Conservation (phyloP, 345 rosid genomes). For the Eucalyptus regnans region DNA sequence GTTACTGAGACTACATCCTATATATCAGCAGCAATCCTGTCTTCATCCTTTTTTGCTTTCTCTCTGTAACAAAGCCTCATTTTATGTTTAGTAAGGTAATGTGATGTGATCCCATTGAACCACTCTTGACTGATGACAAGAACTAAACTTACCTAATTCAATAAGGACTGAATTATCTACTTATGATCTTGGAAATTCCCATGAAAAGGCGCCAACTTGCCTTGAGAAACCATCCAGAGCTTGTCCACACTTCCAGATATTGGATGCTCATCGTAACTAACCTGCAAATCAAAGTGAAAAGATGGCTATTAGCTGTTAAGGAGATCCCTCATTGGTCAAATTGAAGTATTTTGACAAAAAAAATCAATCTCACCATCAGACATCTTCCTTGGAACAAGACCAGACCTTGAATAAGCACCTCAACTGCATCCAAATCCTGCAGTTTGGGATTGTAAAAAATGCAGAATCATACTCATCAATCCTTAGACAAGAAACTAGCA, state of each 20-base stretch:
- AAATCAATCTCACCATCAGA: not conserved
- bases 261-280: not conserved
- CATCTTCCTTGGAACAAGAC: not conserved
- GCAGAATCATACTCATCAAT: not conserved
- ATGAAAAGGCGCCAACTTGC: not conserved
- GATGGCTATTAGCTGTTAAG: not conserved
- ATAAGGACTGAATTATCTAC: not conserved
- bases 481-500: not conserved
- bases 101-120: not conserved
- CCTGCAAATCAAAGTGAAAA: not conserved
- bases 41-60: not conserved
- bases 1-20: rapidly evolving
- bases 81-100: not conserved
- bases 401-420: not conserved
- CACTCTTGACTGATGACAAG: not conserved
- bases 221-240: not conserved
- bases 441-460: rapidly evolving
- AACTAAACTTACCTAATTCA: not conserved
- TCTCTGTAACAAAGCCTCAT: not conserved
- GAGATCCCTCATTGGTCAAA: rapidly evolving
- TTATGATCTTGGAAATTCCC: not conserved
- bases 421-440: not conserved
- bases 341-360: not conserved
- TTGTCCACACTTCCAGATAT: not conserved
- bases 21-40: not conserved